phyloP scores from a whole-genome alignment of 1,139 yeast species.

The Geotrichum fermentans region DNA sequence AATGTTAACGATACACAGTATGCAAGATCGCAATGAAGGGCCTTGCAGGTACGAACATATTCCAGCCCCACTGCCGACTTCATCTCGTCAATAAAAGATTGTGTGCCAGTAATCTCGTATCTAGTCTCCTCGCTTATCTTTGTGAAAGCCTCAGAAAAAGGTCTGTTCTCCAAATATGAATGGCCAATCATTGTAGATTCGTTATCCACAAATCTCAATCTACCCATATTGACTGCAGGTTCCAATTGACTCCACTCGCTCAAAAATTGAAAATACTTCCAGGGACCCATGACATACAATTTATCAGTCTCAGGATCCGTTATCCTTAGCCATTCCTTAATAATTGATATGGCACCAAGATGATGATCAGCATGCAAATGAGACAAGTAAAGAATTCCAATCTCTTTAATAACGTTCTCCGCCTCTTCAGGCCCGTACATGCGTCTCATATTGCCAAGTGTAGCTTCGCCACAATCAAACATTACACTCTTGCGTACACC shows the following conservation, averaged over 20 bases:
- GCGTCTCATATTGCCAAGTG: constrained; percentile 68
- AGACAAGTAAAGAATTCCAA: constrained; percentile 65
- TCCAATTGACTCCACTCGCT: constrained; percentile 68
- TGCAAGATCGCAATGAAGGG: constrained; percentile 80
- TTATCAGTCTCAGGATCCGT: constrained; percentile 31
- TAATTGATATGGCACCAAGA: constrained; percentile 68
- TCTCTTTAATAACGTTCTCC: constrained; percentile 48
- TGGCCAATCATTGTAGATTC: constrained; percentile 50
- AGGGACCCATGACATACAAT: constrained; percentile 65
- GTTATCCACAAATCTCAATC: constrained; percentile 58
- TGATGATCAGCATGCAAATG: constrained; percentile 98
- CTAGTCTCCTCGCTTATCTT: background rate
- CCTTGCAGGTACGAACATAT: constrained; percentile 59
- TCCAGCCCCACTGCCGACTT: constrained; percentile 8
- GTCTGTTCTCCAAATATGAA: constrained; percentile 22
- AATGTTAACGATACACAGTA: constrained; percentile 66
- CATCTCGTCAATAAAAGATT: constrained; percentile 7
- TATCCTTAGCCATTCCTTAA: constrained; percentile 60
- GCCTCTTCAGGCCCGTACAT: constrained; percentile 49
- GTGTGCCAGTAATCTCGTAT: constrained; percentile 6
- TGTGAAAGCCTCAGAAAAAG: background rate
- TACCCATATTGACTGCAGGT: constrained; percentile 39
- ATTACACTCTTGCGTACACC: constrained; percentile 35
- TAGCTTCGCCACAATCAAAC: constrained; percentile 92
- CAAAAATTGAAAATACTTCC: constrained; percentile 65